phyloP scores from a whole-genome alignment of 2,329 filamentous ascomycete species.

The Reticulascus tulasneorum region DNA sequence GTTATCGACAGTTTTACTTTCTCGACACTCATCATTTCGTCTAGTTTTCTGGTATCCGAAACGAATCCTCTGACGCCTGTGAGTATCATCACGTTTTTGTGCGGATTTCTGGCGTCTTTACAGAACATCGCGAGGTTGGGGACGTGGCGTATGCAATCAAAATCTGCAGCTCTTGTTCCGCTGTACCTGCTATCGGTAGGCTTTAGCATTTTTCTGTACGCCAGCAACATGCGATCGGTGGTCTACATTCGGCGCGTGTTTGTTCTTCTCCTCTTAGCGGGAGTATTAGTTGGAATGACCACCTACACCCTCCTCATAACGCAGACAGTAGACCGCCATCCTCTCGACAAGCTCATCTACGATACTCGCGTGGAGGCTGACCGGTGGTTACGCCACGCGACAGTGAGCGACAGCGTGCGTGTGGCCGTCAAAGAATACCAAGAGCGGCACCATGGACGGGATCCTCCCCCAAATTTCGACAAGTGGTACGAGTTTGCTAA shows the following conservation, averaged over 20 bases:
- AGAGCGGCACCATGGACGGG: conserved; percentile 55
- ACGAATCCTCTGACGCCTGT: conserved; percentile 38
- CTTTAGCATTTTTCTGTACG: conserved; percentile 39
- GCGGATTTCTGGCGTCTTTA: conserved; percentile 32
- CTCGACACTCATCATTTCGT: conserved; percentile 38
- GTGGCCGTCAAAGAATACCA: conserved; percentile 46
- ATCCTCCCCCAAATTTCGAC: conserved; percentile 77
- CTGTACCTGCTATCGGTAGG: conserved; percentile 36
- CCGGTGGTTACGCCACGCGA: conserved; percentile 45
- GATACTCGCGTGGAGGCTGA: conserved; percentile 41
- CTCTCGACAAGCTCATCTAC: conserved; percentile 47
- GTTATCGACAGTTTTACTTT: conserved; percentile 44
- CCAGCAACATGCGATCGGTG: conserved; percentile 38
- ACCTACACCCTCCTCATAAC: conserved; percentile 30
- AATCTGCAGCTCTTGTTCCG: conserved; percentile 29
- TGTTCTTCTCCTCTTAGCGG: conserved; percentile 31
- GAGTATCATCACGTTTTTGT: conserved; percentile 38
- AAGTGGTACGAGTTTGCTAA: conserved; percentile 79
- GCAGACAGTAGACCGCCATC: conserved; percentile 32
- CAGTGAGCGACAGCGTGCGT: conserved; percentile 41
- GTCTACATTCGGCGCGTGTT: conserved; percentile 37
- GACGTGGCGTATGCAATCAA: conserved; percentile 41
- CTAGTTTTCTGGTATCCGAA: conserved; percentile 43
- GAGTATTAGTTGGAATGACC: conserved; percentile 30
- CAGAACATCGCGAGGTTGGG: conserved; percentile 34